phyloP scores from a whole-genome alignment of 2,329 filamentous ascomycete species.

The Xylaria multiplex region DNA sequence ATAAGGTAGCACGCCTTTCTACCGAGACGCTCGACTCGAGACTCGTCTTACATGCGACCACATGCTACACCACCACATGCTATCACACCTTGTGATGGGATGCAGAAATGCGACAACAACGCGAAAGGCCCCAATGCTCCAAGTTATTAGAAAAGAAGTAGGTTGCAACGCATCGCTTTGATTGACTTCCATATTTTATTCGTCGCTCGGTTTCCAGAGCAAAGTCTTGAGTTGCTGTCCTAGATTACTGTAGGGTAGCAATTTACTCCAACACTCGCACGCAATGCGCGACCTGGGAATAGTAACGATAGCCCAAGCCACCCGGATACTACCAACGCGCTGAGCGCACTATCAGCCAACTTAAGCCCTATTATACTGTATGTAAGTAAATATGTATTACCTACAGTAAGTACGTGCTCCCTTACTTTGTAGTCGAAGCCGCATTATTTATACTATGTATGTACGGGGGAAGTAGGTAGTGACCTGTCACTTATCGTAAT shows the following conservation, averaged over 20 bases:
- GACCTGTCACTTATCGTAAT: background rate
- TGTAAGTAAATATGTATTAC: background rate
- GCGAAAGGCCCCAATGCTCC: background rate
- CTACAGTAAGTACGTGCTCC: background rate
- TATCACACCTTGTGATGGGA: background rate
- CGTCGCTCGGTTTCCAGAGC: slow-evolving; percentile 4
- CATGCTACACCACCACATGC: background rate
- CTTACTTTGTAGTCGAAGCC: background rate
- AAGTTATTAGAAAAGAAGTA: background rate
- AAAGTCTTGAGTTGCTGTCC: slow-evolving; percentile 2
- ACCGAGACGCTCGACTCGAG: background rate
- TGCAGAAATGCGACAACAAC: background rate
- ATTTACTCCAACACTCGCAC: slow-evolving; percentile 1
- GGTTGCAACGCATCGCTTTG: background rate
- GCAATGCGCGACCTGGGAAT: background rate
- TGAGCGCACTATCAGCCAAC: background rate
- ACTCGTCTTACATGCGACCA: background rate
- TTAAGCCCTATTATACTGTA: background rate
- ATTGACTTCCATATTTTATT: background rate
- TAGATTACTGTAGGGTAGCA: slow-evolving; percentile 5
- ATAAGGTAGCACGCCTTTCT: slow-evolving; percentile 4
- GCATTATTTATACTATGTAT: background rate
- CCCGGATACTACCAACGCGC: background rate
- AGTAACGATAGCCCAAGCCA: background rate
- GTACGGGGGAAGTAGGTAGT: background rate